Base-by-base conservation (phyloP, 2,329 filamentous ascomycete genomes). In the Ophiosphaerella korrae region DNA sequence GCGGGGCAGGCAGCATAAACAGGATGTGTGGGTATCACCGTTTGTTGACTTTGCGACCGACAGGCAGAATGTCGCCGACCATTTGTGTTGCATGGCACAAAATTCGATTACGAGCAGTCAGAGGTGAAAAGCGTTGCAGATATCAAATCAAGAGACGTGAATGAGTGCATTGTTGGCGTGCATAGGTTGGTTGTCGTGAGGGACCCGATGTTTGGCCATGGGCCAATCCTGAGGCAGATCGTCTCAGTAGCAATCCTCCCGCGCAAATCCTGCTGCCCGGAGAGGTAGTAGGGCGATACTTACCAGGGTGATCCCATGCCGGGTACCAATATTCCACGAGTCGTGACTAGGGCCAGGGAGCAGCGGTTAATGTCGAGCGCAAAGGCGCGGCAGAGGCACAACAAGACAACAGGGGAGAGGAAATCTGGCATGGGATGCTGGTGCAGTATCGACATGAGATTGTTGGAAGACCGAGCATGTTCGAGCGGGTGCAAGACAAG, bases 1-100 rank as follows among this genome's bases (percentile, higher is more conserved):
- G 58, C 53, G 58, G 63, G 52, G 47, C 55, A 39, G 44, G 33
- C 52, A 52, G 48, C 45, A 53, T 45, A 52, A 50, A 49, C 45
- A 40, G 52, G 40, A 34, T 34, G 34, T 50, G 57, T 50, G 49
- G 49, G 54, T 48, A 45, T 50, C 40, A 58, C 48, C 45, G 35
- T 49, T 24, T 52, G 57, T 57, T 49, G 47, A n/a, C 45, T 35
- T 57, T 37, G 48, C 62, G 53, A 54, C 57, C 62, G 50, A 24
- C 50, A 47, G 57, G 50, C 41, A 55, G 46, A 52, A 60, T 55
- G 47, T 70, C 65, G 70, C 58, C 66, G 67, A 66, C 64, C 55
- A 52, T 45, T 40, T 45, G 43, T 48, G 66, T 67, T 51, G 57
- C 50, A 70, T 65, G 24, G 43, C 60, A 40, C 50, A 42, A 34